Percentiles rank a stretch among this genome's conserved stretches.
These are phyloP conservation scores for Psilocybe sp. DNA, from an alignment of 768 basidiomycete genomes.

Conservation along the genomic window DNA sequence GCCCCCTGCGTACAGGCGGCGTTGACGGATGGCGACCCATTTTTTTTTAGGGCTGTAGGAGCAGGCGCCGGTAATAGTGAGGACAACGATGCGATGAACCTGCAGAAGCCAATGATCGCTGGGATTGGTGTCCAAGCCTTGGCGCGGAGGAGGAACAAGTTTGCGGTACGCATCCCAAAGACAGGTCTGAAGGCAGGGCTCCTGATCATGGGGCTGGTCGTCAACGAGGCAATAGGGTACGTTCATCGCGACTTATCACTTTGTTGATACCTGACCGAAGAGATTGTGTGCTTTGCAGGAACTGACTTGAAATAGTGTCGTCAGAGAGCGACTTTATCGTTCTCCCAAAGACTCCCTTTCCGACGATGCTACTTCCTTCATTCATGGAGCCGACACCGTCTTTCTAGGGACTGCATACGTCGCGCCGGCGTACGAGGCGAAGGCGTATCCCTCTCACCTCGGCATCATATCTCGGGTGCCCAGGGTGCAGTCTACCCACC, in stretches of 20 bases:
- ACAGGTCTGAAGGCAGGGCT: conserved; percentile 24
- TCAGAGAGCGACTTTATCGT: conserved; percentile 31
- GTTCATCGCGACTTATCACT: conserved; percentile 14
- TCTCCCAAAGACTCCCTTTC: conserved; percentile 40
- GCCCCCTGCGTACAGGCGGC: conserved; percentile 38
- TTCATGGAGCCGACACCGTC: conserved; percentile 48
- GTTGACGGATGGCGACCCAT: conserved; percentile 57
- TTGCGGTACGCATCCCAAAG: conserved; percentile 45
- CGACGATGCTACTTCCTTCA: conserved; percentile 43
- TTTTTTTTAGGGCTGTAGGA: conserved; percentile 34
- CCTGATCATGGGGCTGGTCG: conserved; percentile 36
- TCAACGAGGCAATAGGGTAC: conserved; percentile 61
- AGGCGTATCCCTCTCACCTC: conserved; percentile 50
- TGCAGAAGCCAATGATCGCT: conserved; percentile 32
- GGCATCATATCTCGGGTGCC: conserved; percentile 32
- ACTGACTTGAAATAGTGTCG: conserved; percentile 65
- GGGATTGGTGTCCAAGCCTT: conserved; percentile 60
- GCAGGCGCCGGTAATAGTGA: conserved; percentile 15
- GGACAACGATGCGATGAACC: conserved; percentile 8
- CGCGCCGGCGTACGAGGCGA: conserved; percentile 28
- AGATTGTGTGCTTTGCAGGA: conserved; percentile 30
- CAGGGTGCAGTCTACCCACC: conserved; percentile 41
- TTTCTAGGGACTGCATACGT: conserved; percentile 53
- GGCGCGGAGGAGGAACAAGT: conserved; percentile 60
- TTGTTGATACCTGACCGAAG: neutral